phyloP scores from a whole-genome alignment of 2,329 filamentous ascomycete genomes.

The Talaromyces islandicus region DNA sequence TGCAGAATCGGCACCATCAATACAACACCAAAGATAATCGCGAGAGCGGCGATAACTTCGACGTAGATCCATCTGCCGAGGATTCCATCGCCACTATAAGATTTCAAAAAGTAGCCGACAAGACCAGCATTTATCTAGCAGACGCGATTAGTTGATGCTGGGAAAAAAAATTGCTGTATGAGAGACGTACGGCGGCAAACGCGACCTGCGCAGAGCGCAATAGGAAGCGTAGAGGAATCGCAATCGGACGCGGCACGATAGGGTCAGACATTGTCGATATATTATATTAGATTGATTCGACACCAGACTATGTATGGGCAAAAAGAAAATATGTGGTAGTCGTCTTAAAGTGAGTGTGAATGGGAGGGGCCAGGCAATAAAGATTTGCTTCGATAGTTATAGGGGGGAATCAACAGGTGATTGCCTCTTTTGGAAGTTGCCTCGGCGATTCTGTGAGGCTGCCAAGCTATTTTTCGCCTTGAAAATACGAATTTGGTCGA shows the following conservation, averaged over 20 bases:
- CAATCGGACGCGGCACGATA: neutral
- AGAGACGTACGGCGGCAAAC: slow-evolving; percentile 56
- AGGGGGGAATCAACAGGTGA: neutral
- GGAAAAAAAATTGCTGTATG: slow-evolving; percentile 16
- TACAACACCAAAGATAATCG: slow-evolving; percentile 62
- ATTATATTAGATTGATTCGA: neutral
- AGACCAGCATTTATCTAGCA: slow-evolving; percentile 57
- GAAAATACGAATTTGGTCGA: neutral
- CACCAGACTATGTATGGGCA: neutral
- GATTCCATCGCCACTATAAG: slow-evolving; percentile 35
- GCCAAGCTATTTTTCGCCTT: neutral
- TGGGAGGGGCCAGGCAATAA: neutral
- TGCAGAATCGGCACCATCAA: slow-evolving; percentile 67
- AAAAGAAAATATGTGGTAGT: neutral
- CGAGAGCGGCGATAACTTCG: slow-evolving; percentile 63
- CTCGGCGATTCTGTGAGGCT: neutral
- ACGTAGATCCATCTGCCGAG: slow-evolving; percentile 68
- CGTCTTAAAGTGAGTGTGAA: neutral
- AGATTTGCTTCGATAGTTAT: neutral
- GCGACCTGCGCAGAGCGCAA: slow-evolving; percentile 48
- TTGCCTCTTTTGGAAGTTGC: neutral
- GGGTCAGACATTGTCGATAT: neutral
- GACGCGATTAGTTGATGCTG: slow-evolving; percentile 11
- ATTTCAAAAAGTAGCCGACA: slow-evolving; percentile 59
- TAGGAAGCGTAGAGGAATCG: neutral